Conservation (phyloP, 345 rosid genomes). For the Psidium friedrichsthalianum region DNA sequence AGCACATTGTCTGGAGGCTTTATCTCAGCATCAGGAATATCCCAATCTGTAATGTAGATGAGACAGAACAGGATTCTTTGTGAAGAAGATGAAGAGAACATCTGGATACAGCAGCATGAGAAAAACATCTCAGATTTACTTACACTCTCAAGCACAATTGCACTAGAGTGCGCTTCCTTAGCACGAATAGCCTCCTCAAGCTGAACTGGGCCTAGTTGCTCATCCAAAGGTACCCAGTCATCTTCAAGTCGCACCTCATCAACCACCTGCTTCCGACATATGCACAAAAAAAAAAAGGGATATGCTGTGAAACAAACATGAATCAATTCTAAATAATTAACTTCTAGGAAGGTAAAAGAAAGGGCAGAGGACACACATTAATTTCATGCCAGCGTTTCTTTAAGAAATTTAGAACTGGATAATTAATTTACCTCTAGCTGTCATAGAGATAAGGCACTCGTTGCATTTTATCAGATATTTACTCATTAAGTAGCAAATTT, state of each 20-base stretch:
- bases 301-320: not conserved
- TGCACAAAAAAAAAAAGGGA: not conserved
- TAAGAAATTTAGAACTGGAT: not conserved
- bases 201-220: conserved; percentile 49
- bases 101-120: not conserved
- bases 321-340: not conserved
- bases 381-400: not conserved
- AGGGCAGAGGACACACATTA: not conserved
- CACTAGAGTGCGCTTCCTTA: conserved; percentile 87
- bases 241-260: conserved; percentile 89
- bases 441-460: not conserved
- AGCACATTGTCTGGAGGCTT: conserved; percentile 94
- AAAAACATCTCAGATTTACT: conserved; percentile 8
- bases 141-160: conserved; percentile 96
- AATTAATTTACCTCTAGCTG: not conserved
- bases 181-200: conserved; percentile 69
- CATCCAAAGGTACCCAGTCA: conserved; percentile 98
- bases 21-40: conserved; percentile 73
- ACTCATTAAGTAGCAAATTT: not conserved
- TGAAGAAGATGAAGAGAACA: not conserved
- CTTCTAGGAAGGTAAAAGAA: not conserved
- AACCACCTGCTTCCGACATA: conserved; percentile 31
- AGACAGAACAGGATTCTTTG: not conserved
- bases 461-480: not conserved
- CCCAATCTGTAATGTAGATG: conserved; percentile 39